Conservation (phyloP, 495 filamentous ascomycete genomes). For the Neurospora cerealis region DNA sequence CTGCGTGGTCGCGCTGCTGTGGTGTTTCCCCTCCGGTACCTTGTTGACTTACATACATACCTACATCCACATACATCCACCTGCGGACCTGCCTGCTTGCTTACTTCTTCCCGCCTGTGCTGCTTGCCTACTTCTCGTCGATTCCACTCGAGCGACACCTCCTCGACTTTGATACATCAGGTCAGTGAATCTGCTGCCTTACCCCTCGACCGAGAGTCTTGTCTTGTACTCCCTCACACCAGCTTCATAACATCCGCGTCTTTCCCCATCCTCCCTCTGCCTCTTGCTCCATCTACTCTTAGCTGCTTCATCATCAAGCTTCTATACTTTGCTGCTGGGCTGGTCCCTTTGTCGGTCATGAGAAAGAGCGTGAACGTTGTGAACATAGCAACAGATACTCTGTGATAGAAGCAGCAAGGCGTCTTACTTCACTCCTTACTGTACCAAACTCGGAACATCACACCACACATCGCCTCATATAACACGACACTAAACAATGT, state of each 20-base stretch:
- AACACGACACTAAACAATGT: conserved; percentile 38
- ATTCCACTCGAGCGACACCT: conserved; percentile 24
- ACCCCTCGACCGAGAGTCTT: conserved; percentile 2
- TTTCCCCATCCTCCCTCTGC: conserved; percentile 5
- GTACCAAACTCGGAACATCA: conserved; percentile 23
- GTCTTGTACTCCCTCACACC: conserved; percentile 12
- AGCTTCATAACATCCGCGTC: conserved; percentile 18
- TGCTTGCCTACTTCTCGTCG: conserved; percentile 3
- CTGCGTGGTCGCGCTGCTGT: conserved; percentile 27
- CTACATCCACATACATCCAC: conserved; percentile 6
- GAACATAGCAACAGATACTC: conserved; percentile 19
- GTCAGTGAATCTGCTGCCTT: conserved; percentile 27
- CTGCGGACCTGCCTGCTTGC: conserved; percentile 3
- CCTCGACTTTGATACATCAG: conserved; percentile 26
- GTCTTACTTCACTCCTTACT: conserved; percentile 15
- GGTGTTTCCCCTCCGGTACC: conserved; percentile 15
- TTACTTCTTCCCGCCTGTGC: conserved; percentile 2
- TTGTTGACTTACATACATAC: conserved; percentile 4
- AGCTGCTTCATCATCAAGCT: not conserved
- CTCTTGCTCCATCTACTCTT: conserved; percentile 1
- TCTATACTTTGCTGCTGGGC: conserved; percentile 16
- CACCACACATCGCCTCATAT: conserved; percentile 14
- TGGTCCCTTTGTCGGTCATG: conserved; percentile 21
- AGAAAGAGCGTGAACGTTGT: conserved; percentile 19
- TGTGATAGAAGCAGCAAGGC: conserved; percentile 11